Conservation (phyloP, 2,329 filamentous ascomycete genomes). For the Blumeria hordei region DNA sequence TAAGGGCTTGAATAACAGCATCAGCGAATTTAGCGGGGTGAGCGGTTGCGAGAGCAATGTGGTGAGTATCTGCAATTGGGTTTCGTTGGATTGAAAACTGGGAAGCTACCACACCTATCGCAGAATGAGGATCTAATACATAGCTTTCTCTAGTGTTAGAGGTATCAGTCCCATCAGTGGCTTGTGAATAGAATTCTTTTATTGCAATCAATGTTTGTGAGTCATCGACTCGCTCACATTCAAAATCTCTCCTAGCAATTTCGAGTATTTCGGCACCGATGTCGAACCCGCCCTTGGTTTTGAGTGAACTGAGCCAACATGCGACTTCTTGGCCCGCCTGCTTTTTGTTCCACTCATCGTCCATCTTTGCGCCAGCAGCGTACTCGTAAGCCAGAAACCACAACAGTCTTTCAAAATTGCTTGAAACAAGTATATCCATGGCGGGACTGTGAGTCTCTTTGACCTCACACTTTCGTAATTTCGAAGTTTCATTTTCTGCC, state of each 20-base stretch:
- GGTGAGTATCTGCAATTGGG: conserved; percentile 23
- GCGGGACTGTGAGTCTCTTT: conserved; percentile 84
- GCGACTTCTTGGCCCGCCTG: conserved; percentile 54
- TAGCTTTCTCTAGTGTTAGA: conserved; percentile 29
- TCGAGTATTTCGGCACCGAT: conserved; percentile 53
- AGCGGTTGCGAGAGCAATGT: conserved; percentile 76
- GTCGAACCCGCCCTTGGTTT: conserved; percentile 57
- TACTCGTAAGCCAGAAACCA: conserved; percentile 77
- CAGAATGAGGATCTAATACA: conserved; percentile 78
- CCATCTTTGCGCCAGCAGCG: conserved; percentile 31
- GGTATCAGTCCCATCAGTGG: conserved; percentile 13
- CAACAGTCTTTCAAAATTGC: conserved; percentile 86
- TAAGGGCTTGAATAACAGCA: conserved; percentile 60
- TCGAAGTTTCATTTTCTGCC: conserved; percentile 28
- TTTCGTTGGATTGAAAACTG: conserved; percentile 37
- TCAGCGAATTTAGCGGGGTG: conserved; percentile 87
- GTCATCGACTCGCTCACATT: conserved; percentile 51
- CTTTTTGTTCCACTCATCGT: conserved; percentile 40
- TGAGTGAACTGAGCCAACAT: conserved; percentile 57
- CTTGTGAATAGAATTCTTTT: conserved; percentile 24
- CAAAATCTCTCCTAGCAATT: conserved; percentile 49
- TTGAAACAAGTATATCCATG: conserved; percentile 93
- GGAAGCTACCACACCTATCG: conserved; percentile 62
- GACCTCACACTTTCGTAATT: conserved; percentile 44
- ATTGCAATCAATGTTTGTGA: conserved; percentile 45